These are phyloP conservation scores for Torulaspora microellipsoides DNA, from an alignment of 805 yeast species.

Conservation along the genomic window DNA sequence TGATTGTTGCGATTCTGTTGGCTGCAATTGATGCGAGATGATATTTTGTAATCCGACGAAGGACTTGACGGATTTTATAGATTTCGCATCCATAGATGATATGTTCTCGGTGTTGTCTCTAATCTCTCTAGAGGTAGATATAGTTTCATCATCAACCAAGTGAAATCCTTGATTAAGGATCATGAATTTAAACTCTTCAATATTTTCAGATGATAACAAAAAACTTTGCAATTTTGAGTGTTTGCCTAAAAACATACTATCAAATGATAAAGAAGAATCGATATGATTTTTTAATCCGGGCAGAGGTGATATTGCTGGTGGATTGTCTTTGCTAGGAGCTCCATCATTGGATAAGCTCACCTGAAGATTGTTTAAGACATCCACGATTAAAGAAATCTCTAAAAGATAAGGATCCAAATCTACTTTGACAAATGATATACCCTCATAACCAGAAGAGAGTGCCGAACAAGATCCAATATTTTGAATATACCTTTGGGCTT, in stretches of 20 bases:
- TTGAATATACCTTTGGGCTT: conserved; percentile 15
- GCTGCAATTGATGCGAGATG: conserved; percentile 2
- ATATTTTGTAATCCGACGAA: conserved; percentile 19
- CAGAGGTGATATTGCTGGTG: neutral
- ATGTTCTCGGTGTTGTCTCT: conserved; percentile 14
- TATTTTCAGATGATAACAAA: conserved; percentile 41
- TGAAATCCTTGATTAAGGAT: conserved; percentile 34
- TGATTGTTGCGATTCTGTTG: neutral
- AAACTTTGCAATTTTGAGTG: conserved; percentile 35
- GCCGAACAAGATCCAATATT: conserved; percentile 15
- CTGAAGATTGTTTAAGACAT: conserved; percentile 32
- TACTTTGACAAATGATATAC: conserved; percentile 44
- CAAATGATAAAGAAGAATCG: conserved; percentile 32
- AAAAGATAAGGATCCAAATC: conserved; percentile 47
- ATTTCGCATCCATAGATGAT: conserved; percentile 7
- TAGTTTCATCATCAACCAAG: conserved; percentile 26
- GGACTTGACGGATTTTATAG: conserved; percentile 20
- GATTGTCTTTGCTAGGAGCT: neutral
- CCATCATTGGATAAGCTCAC: conserved; percentile 2
- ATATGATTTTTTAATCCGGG: neutral
- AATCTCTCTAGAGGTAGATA: conserved; percentile 26
- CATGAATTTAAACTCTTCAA: conserved; percentile 40
- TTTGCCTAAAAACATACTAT: conserved; percentile 36
- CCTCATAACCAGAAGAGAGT: conserved; percentile 34
- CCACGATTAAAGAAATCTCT: conserved; percentile 43